A percentile compares a stretch with the other conserved stretches of the same genome.
Conservation (phyloP, 352 stramenopile genomes). For the Lagenidium giganteum region DNA sequence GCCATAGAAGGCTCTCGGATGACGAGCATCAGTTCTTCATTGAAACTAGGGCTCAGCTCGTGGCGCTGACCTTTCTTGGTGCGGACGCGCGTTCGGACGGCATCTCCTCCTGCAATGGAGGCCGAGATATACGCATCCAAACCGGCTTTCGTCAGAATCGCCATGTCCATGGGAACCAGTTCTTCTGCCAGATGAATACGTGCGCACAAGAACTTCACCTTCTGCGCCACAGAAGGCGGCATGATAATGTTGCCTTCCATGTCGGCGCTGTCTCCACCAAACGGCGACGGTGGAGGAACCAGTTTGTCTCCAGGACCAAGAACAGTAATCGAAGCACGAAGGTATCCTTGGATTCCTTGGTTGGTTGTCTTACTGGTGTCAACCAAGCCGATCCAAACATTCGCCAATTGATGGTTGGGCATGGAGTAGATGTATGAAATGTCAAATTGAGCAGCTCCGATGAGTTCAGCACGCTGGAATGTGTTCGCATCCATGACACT, state of each 20-base stretch:
- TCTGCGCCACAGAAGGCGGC: constrained; percentile 63
- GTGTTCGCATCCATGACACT: constrained; percentile 86
- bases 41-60: constrained; percentile 65
- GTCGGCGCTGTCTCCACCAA: constrained; percentile 32
- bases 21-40: constrained; percentile 75
- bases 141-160: constrained; percentile 49
- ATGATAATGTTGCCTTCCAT: constrained; percentile 73
- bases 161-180: constrained; percentile 69
- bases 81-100: constrained; percentile 64
- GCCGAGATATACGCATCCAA: constrained; percentile 71
- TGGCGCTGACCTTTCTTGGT: constrained; percentile 72
- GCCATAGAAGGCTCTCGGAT: constrained; percentile 77
- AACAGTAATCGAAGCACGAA: constrained; percentile 85
- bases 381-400: constrained; percentile 88
- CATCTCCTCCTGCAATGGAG: constrained; percentile 47
- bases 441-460: constrained; percentile 84
- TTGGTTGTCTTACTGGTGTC: constrained; percentile 79
- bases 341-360: constrained; percentile 87
- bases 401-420: constrained; percentile 84
- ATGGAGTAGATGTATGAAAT: constrained; percentile 85
- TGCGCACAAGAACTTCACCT: constrained; percentile 65
- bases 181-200: constrained; percentile 72
- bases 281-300: constrained; percentile 56
- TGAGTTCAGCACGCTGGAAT: constrained; percentile 83
- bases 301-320: constrained; percentile 86